Percentiles rank a stretch among this genome's conserved stretches.
Conservation (phyloP, 148 eudicot genomes). For the Agrostemma githago region DNA sequence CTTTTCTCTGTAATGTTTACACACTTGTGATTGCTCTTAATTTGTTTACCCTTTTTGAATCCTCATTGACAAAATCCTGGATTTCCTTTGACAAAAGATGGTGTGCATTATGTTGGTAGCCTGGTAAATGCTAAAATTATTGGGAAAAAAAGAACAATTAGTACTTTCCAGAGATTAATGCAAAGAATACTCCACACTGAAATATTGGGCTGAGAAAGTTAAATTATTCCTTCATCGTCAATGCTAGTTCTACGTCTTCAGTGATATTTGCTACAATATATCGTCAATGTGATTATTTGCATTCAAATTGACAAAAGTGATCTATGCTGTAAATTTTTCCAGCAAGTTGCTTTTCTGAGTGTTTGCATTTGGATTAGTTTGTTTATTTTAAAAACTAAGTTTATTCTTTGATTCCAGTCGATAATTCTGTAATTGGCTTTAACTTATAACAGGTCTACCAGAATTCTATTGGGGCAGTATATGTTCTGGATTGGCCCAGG, state of each 20-base stretch:
- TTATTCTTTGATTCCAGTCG: background rate
- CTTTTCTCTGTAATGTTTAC: background rate
- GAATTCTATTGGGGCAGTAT: conserved; percentile 80
- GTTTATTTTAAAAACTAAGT: too few species aligned
- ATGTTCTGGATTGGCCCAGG: conserved; percentile 88
- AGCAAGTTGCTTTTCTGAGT: too few species aligned
- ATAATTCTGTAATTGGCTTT: conserved; percentile 11
- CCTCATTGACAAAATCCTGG: background rate
- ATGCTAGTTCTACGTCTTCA: background rate
- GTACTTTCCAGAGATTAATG: background rate
- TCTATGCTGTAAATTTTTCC: too few species aligned
- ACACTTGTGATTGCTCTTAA: background rate
- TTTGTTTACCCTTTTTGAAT: background rate
- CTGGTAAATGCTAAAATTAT: background rate
- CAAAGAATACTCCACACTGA: background rate
- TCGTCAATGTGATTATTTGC: background rate
- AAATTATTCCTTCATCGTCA: background rate
- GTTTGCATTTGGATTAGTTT: too few species aligned
- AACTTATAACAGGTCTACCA: conserved; percentile 71
- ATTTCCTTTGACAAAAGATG: background rate
- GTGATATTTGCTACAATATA: background rate
- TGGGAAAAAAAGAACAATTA: background rate
- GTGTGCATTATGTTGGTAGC: too few species aligned
- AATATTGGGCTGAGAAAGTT: background rate
- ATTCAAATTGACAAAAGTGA: too few species aligned